A percentile compares a stretch with the other conserved stretches of the same genome.
phyloP scores from a whole-genome alignment of 768 basidiomycete species.

The Leucocoprinus leucothites region DNA sequence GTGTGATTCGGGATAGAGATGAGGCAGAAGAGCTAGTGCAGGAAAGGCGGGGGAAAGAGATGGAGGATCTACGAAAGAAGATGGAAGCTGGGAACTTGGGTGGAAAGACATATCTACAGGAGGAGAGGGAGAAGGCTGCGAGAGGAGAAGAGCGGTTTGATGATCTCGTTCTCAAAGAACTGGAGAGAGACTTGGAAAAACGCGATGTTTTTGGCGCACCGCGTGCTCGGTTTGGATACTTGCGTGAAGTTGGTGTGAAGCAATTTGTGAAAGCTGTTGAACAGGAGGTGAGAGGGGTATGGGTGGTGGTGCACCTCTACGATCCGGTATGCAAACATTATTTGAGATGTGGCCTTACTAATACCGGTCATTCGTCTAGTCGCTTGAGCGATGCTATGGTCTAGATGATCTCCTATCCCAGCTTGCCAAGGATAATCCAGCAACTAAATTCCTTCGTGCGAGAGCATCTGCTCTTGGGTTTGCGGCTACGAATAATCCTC shows the following conservation, averaged over 20 bases:
- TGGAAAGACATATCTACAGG: slow-evolving; percentile 75
- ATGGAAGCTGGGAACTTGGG: slow-evolving; percentile 68
- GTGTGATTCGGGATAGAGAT: slow-evolving; percentile 78
- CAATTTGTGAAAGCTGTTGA: slow-evolving; percentile 78
- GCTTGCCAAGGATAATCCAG: slow-evolving; percentile 65
- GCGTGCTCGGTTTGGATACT: slow-evolving; percentile 67
- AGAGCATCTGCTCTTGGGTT: slow-evolving; percentile 78
- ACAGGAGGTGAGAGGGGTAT: slow-evolving; percentile 60
- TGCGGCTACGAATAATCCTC: slow-evolving; percentile 30
- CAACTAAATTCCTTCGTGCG: slow-evolving; percentile 80
- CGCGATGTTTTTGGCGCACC: slow-evolving; percentile 45
- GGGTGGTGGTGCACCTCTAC: slow-evolving; percentile 87
- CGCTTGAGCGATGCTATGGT: slow-evolving; percentile 68
- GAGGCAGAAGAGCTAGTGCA: slow-evolving; percentile 60
- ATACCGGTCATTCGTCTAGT: slow-evolving; percentile 36
- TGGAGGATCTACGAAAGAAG: slow-evolving; percentile 46
- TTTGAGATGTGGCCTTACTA: background rate
- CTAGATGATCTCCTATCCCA: slow-evolving; percentile 67
- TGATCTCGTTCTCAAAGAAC: slow-evolving; percentile 41
- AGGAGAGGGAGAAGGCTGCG: slow-evolving; percentile 56
- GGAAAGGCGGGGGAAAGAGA: slow-evolving; percentile 48
- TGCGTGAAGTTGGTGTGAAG: slow-evolving; percentile 74
- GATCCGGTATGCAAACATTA: slow-evolving; percentile 55
- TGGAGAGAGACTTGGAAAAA: slow-evolving; percentile 30
- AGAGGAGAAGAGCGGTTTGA: slow-evolving; percentile 44